Conservation (phyloP, 139 green algal species). For the Chlamydomonas sp. region DNA sequence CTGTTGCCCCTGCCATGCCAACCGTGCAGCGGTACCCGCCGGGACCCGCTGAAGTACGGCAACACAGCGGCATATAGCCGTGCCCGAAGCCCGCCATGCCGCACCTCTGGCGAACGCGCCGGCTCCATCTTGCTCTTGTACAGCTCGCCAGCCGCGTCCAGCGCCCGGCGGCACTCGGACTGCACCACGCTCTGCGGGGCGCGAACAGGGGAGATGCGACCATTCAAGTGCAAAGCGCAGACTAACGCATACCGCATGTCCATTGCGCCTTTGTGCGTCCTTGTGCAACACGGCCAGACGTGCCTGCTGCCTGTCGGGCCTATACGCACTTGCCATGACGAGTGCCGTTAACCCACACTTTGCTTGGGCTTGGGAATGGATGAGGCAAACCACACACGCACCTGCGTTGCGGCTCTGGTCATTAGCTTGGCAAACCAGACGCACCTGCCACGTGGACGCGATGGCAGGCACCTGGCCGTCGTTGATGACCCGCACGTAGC, state of each 20-base stretch:
- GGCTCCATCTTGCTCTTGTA: constrained; percentile 42
- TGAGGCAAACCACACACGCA: too few species aligned
- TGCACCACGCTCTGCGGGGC: constrained; percentile 33
- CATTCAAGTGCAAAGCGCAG: not conserved
- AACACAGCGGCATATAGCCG: not conserved
- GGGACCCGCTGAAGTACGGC: not conserved
- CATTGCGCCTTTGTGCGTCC: too few species aligned
- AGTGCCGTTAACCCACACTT: too few species aligned
- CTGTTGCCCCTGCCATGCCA: too few species aligned
- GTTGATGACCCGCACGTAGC: constrained; percentile 82
- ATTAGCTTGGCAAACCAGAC: not conserved
- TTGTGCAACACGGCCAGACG: too few species aligned
- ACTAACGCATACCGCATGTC: too few species aligned
- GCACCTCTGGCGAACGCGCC: not conserved
- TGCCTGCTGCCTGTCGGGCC: too few species aligned
- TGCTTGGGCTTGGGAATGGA: too few species aligned
- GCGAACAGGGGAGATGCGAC: not conserved
- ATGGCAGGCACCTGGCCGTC: constrained; percentile 65
- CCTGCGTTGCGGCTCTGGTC: not conserved
- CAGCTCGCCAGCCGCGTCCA: constrained; percentile 37
- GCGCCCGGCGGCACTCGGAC: constrained; percentile 53
- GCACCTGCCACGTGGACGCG: constrained; percentile 48
- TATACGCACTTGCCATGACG: too few species aligned
- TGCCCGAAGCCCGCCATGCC: not conserved
- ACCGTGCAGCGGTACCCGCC: too few species aligned